Evolutionary conservation across 2,329 filamentous ascomycete species (phyloP).

Genomic region (Fusarium sororula): DNA sequence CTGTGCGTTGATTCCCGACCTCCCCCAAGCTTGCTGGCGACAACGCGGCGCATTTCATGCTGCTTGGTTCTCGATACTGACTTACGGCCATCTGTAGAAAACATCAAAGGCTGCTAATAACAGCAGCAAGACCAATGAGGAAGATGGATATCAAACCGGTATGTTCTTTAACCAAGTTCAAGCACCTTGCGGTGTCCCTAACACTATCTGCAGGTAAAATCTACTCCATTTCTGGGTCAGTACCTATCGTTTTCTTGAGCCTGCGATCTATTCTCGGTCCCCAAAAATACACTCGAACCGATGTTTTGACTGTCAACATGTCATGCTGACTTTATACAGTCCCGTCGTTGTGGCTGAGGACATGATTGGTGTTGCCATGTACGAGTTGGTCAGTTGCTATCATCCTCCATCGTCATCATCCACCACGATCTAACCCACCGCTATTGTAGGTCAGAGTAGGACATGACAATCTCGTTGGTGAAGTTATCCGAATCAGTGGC

Average conservation of each 20-base stretch:
- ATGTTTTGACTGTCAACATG: not conserved
- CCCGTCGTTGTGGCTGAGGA: constrained; percentile 97
- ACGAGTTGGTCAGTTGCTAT: constrained; percentile 80
- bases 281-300: constrained; percentile 5
- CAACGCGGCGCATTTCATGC: constrained; percentile 21
- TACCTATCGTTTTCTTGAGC: constrained; percentile 34
- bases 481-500: constrained; percentile 96
- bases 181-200: constrained; percentile 36
- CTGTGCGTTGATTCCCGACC: constrained; percentile 56
- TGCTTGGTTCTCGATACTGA: constrained; percentile 29
- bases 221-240: constrained; percentile 70
- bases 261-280: not conserved
- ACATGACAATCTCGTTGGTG: constrained; percentile 89
- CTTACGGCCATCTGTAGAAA: constrained; percentile 32
- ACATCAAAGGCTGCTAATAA: constrained; percentile 41
- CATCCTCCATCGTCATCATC: constrained; percentile 1
- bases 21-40: constrained; percentile 25
- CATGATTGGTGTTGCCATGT: constrained; percentile 99
- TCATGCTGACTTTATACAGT: constrained; percentile 55
- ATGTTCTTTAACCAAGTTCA: constrained; percentile 36
- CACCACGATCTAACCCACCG: constrained; percentile 17
- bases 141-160: constrained; percentile 54
- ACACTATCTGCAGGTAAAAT: constrained; percentile 61
- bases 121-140: constrained; percentile 44
- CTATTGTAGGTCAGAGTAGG: constrained; percentile 81